A percentile compares a stretch with the other conserved stretches of the same genome.
These are phyloP conservation scores for Ophiostoma quercus DNA, from an alignment of 2,329 filamentous ascomycete species.

Conservation along the genomic window DNA sequence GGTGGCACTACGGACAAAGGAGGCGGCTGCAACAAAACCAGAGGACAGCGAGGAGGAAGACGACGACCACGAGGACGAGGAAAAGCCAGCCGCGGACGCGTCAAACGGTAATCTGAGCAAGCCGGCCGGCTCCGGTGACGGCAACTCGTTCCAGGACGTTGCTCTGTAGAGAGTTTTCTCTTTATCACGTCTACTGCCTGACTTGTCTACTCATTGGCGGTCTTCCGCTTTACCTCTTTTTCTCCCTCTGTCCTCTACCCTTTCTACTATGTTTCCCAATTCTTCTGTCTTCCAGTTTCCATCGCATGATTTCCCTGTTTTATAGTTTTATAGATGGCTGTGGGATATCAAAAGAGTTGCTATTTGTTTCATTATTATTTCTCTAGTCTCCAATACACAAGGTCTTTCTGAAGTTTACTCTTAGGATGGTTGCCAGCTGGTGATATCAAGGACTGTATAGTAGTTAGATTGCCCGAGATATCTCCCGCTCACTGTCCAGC, in stretches of 20 bases:
- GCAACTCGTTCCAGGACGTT: slow-evolving; percentile 60
- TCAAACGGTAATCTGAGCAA: slow-evolving; percentile 29
- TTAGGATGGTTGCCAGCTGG: background rate
- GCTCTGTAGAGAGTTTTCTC: slow-evolving; percentile 40
- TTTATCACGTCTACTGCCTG: too few relatives aligned
- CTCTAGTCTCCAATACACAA: background rate
- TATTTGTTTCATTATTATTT: background rate
- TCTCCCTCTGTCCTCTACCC: background rate
- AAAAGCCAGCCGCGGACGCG: slow-evolving; percentile 34
- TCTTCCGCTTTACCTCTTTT: background rate
- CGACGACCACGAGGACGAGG: slow-evolving; percentile 10
- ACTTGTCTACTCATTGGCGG: background rate
- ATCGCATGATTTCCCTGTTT: background rate
- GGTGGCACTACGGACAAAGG: slow-evolving; percentile 44
- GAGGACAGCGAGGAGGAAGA: slow-evolving; percentile 21
- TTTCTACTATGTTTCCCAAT: background rate
- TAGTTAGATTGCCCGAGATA: background rate
- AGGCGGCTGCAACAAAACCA: slow-evolving; percentile 19
- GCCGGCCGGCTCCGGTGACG: slow-evolving; percentile 45
- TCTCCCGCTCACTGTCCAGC: background rate
- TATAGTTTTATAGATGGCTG: slow-evolving; percentile 10
- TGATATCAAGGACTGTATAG: background rate
- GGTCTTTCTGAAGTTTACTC: background rate
- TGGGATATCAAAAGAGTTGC: slow-evolving; percentile 7
- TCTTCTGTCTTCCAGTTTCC: background rate